Evolutionary conservation across 805 yeast genomes (phyloP).

Genomic region (Grigorovia yakushimaensis): DNA sequence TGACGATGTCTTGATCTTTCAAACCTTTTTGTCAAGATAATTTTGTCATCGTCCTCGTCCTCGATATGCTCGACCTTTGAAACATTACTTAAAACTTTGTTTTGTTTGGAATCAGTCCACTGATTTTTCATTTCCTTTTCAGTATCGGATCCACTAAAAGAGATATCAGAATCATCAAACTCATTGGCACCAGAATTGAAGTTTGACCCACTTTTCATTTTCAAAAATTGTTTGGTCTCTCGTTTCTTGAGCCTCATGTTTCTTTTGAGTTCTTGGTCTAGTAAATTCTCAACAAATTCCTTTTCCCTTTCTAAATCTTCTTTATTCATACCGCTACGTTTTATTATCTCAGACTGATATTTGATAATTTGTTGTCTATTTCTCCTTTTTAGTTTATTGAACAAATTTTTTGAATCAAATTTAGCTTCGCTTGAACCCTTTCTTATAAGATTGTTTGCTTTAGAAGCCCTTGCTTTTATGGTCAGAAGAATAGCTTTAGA

Average conservation of each 20-base stretch:
- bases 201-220: constrained; percentile 17
- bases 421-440: constrained; percentile 4
- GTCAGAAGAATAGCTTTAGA: constrained; percentile 31
- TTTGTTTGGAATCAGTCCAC: constrained; percentile 1
- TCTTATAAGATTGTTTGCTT: constrained; percentile 7
- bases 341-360: constrained; percentile 38
- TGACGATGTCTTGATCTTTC: no score
- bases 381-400: constrained; percentile 33
- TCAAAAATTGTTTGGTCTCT: no score
- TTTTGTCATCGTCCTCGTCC: no score
- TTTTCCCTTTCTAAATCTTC: constrained; percentile 32
- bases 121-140: not conserved
- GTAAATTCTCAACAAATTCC: constrained; percentile 23
- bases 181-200: constrained; percentile 18
- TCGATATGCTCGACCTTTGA: no score
- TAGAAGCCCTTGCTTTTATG: constrained; percentile 29
- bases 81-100: no score
- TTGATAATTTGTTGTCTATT: constrained; percentile 41
- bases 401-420: constrained; percentile 25
- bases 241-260: constrained; percentile 35
- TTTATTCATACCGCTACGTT: constrained; percentile 36
- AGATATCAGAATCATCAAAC: constrained; percentile 9
- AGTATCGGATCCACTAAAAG: constrained; percentile 7
- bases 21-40: no score
- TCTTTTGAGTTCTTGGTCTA: constrained; percentile 44